These are phyloP conservation scores for Salvia sclarea DNA, from an alignment of 305 asterid species.

Conservation along the genomic window DNA sequence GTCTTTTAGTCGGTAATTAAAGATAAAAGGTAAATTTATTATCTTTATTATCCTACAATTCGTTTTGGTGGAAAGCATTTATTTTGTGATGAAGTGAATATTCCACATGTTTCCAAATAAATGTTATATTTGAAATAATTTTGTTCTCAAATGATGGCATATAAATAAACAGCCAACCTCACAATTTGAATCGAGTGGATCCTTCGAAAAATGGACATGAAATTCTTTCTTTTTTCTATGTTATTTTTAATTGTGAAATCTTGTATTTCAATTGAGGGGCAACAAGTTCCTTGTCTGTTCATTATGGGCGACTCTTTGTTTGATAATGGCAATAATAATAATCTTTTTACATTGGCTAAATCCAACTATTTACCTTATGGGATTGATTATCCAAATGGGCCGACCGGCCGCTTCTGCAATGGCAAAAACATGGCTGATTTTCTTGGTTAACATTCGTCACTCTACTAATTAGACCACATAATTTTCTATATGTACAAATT, in stretches of 20 bases:
- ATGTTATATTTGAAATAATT: too few relatives aligned
- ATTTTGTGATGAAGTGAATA: too few relatives aligned
- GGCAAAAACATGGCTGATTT: constrained; percentile 30
- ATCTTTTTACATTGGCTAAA: not conserved
- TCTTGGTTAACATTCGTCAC: constrained; percentile 21
- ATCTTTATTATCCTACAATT: too few relatives aligned
- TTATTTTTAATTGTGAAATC: not conserved
- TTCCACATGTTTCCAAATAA: too few relatives aligned
- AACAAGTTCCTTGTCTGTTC: constrained; percentile 18
- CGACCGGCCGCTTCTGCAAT: constrained; percentile 37
- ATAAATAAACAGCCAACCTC: too few relatives aligned
- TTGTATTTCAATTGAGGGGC: not conserved
- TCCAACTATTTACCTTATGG: constrained; percentile 30
- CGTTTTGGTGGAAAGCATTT: too few relatives aligned
- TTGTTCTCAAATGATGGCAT: too few relatives aligned
- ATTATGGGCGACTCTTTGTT: constrained; percentile 14
- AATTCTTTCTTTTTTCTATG: not conserved
- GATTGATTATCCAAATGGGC: constrained; percentile 30
- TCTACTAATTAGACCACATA: not conserved
- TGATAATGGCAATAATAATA: constrained; percentile 23
- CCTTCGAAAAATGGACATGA: not conserved
- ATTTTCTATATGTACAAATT: not conserved
- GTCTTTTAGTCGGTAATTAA: too few relatives aligned
- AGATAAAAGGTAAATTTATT: too few relatives aligned
- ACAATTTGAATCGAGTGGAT: not conserved